Base-by-base conservation (phyloP, 225 moss, liverwort and hornwort genomes). In the Polytrichum commune region DNA sequence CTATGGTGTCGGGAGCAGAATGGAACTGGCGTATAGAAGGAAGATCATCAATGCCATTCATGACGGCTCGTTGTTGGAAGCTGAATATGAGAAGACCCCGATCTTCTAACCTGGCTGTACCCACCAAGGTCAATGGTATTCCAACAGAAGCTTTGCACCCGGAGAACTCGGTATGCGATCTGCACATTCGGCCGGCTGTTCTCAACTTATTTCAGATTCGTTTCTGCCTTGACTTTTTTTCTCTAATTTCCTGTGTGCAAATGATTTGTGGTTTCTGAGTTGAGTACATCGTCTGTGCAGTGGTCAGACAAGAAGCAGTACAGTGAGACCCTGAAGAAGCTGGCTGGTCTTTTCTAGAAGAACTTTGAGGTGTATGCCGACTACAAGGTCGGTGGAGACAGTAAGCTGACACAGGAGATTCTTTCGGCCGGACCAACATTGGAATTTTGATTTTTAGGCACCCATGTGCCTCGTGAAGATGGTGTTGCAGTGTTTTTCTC, bases 11-110 rank as follows among this genome's bases (percentile, higher is more conserved):
- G 96, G 96, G 9, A 80, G 83, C 32, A 88, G 96, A 60, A 97
- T 97, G 96, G 94, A 80, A 62, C 72, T 97, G 81, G 77, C 86
- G 0, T 93, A 97, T 77, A 97, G 93, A 33, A 81, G 96, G 71
- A 91, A 80, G 74, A 97, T 97, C 60, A 97, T 97, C 79, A 81
- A 92, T 67, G 96, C 93, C 63, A 97, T 97, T 54, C 96, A 97
- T 71, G 96, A 97, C 55, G 96, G 96, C 7, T 85, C 90, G 7
- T 62, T 97, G 69, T 81, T 88, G 64, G 65, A 85, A 13, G 85
- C 81, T 0, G 70, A 86, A 28, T 97, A 86, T 62, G 82, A 79
- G 58, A 35, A 72, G 46, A 97, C 96, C 8, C 94, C 93, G 38
- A 97, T 94, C 30, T 97, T 97, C n/a, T 78, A 85, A 89, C 69